Evolutionary conservation across 2,329 filamentous ascomycete species (phyloP), one percentile per base, ranked within the genome.

Genomic region (Stachybotrys echinatus): DNA sequence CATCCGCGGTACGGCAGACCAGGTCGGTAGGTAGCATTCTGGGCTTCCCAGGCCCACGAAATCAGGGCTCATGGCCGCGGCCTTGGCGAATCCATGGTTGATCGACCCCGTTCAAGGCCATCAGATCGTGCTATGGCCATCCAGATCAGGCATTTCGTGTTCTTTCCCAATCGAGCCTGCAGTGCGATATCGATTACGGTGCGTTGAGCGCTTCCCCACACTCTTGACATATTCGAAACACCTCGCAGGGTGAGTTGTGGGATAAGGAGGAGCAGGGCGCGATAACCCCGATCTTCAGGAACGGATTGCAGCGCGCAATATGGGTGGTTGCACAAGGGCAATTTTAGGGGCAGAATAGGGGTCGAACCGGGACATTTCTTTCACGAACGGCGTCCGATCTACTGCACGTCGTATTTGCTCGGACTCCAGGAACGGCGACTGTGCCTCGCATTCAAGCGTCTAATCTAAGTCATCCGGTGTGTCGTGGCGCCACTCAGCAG

Each of bases 11-110:
- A 17, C 22, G 19, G 42, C 22, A 44, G 21, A 21, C 42, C 14
- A 44, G n/a, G 42, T 17, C 17, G n/a, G 18, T 22, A 19, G 14
- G n/a, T 14, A 19, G 17, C 39, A 14, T 42, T 37, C 10, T 37
- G n/a, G 31, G 31, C 39, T 42, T n/a, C 39, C 39, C 21, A 18
- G 43, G 43, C 43, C n/a, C 21, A 20, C 23, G 14, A 34, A 31
- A n/a, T 45, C 43, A 45, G 43, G 43, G 43, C 43, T 45, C 43
- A 45, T 23, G 21, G n/a, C 31, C 21, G 43, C 43, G 43, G 21
- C 43, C 43, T 45, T 45, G 43, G 43, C 43, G 43, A 17, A 44
- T 34, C 27, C 27, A 34, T 34, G 27, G 27, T 34, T 34, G 27
- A 34, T 34, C 27, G 27, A 34, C 27, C 27, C 27, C 27, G 14